phyloP scores from a whole-genome alignment of 2,329 filamentous ascomycete genomes.

The Rutstroemia sp. region DNA sequence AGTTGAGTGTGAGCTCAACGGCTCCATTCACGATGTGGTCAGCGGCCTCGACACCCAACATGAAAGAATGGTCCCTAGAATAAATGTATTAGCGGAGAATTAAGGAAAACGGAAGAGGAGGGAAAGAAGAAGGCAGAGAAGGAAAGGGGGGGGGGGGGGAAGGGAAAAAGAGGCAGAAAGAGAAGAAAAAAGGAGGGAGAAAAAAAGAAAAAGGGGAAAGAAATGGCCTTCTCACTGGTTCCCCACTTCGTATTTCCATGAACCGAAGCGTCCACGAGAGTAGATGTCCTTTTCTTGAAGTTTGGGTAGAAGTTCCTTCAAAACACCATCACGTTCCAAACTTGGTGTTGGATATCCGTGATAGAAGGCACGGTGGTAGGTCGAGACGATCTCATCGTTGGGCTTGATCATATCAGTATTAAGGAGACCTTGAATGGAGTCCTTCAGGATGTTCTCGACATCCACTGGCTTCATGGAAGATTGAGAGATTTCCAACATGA shows the following conservation, averaged over 20 bases:
- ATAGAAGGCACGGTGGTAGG: slow-evolving; percentile 96
- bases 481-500: slow-evolving; percentile 98
- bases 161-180: background rate
- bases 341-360: slow-evolving; percentile 96
- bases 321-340: slow-evolving; percentile 89
- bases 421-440: slow-evolving; percentile 92
- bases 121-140: background rate
- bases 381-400: slow-evolving; percentile 90
- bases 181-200: background rate
- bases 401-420: slow-evolving; percentile 96
- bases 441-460: slow-evolving; percentile 72
- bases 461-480: slow-evolving; percentile 93
- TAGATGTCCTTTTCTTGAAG: slow-evolving; percentile 87
- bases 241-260: slow-evolving; percentile 92
- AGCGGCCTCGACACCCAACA: slow-evolving; percentile 69
- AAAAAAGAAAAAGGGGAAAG: background rate
- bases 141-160: background rate
- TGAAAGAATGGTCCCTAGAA: slow-evolving; percentile 63
- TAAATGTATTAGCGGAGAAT: background rate
- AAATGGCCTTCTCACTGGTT: slow-evolving; percentile 33
- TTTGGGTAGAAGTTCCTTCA: slow-evolving; percentile 87
- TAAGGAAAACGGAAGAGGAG: too few species aligned
- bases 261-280: slow-evolving; percentile 94
- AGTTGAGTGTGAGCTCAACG: slow-evolving; percentile 69
- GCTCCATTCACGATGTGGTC: slow-evolving; percentile 68